Base-by-base conservation (phyloP, 495 filamentous ascomycete species). In the Xylaria cubensis region DNA sequence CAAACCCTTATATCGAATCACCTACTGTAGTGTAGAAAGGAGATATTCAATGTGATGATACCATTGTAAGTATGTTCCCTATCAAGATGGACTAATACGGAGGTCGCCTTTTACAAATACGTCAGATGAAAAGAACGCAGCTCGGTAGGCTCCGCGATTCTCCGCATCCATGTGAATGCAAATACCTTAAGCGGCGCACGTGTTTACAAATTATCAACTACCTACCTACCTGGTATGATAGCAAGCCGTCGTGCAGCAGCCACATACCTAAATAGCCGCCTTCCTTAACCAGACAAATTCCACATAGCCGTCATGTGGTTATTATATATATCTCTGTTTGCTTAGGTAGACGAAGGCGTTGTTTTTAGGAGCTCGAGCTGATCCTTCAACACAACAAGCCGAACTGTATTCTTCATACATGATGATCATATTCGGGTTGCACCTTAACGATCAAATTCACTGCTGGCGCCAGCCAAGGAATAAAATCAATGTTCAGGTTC, bases 401-500 rank as follows among this genome's bases (percentile, higher is more conserved):
- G 4, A 56, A 56, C 3, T 3, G 26, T 61, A 39, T 21, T 61
- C 39, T 39, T 39, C 36, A 61, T n/a, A 59, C 15, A 10, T 17
- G 1, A 59, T 36, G 6, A 19, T 17, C 0, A 59, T 15, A 58
- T 36, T 26, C 7, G 0, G 34, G 34, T 8, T 42, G 12, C 34
- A 39, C 24, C 36, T 6, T 51, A 9, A 34, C 19, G 64, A 34
- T 29, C 24, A 19, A 50, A 62, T 36, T 51, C 13, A 1, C 48
- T 36, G 6, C 10, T 21, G 34, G 32, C n/a, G 9, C 21, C 8
- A 21, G 24, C 9, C n/a, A 8, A 39, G 12, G 24, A 55, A 21
- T 32, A 55, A 7, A 8, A n/a, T 76, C 61, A 77, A 29, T 77
- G 75, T 50, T 77, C 74, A 6, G 75, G 75, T 58, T 79, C 74